Evolutionary conservation across 2,329 filamentous ascomycete species (phyloP), one percentile per base, ranked within the genome.

Genomic region (Fusarium cicatricum): DNA sequence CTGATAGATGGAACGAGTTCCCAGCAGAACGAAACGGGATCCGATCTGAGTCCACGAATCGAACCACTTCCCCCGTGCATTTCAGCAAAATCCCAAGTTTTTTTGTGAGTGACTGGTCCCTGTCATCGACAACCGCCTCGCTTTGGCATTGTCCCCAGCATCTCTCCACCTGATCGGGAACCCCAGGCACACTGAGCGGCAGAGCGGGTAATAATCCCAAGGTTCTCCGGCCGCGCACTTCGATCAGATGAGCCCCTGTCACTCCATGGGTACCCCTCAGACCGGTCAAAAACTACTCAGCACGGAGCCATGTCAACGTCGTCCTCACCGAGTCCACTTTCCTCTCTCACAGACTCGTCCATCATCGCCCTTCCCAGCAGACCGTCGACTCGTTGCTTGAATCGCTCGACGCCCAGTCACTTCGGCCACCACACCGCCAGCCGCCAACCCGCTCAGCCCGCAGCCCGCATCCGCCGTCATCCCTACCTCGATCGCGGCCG

Each of bases 261-360:
- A 60, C 58, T 57, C 56, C 63, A 65, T 66, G 66, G 64, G 70
- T 75, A 75, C 74, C 74, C 74, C 74, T 76, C 74, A 75, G 72
- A 75, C 72, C 72, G 73, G 71, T 72, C 60, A 73, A 70, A 75
- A 74, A 75, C 73, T 75, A 71, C 73, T 72, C 72, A 76, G 72
- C 71, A 75, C 72, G 70, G 66, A 68, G 68, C 68, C 67, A 68
- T 71, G 70, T 68, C 67, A 58, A 74, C 62, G 66, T 66, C 66
- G 62, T 72, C 66, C 70, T 77, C 74, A 76, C 74, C 75, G 75
- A 75, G 72, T 73, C 70, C 71, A 73, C 70, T 74, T 72, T 72
- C 67, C 66, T 71, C 71, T 69, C 65, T 67, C 58, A 65, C 72
- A 71, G 71, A 69, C 72, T 72, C 68, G 68, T 73, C 66, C 60